Conservation (phyloP, 2,329 filamentous ascomycete genomes). For the Ascocoryne sarcoides region DNA sequence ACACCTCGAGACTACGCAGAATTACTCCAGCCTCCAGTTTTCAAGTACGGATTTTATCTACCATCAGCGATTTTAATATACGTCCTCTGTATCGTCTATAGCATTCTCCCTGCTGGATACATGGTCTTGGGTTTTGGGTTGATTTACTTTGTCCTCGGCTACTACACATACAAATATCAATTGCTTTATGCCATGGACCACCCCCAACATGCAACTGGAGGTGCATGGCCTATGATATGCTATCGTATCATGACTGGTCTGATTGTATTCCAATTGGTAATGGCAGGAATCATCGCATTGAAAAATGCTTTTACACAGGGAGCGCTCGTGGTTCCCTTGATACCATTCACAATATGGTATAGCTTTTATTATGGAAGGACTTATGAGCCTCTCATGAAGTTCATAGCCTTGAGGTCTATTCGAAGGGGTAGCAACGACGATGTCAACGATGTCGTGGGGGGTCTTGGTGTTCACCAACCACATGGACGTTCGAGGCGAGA, state of each 20-base stretch:
- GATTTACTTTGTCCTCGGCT: conserved; percentile 73
- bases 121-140: conserved; percentile 74
- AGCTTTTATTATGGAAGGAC: conserved; percentile 70
- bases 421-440: conserved; percentile 49
- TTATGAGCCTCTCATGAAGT: conserved; percentile 83
- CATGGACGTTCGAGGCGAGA: conserved; percentile 18
- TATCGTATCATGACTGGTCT: conserved; percentile 81
- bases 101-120: conserved; percentile 71
- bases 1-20: conserved; percentile 86
- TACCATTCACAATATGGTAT: conserved; percentile 81
- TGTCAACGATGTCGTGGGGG: conserved; percentile 35
- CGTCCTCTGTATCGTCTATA: conserved; percentile 93
- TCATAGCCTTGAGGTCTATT: conserved; percentile 85
- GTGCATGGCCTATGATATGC: conserved; percentile 94
- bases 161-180: conserved; percentile 95
- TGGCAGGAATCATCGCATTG: conserved; percentile 77
- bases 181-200: conserved; percentile 98
- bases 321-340: conserved; percentile 63
- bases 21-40: conserved; percentile 71
- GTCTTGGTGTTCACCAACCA: conserved; percentile 22
- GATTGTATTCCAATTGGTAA: conserved; percentile 81
- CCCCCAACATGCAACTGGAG: conserved; percentile 84
- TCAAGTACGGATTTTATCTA: conserved; percentile 93
- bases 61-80: conserved; percentile 88
- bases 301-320: conserved; percentile 65